phyloP scores from a whole-genome alignment of 225 moss, liverwort and hornwort species.

The Pseudoscleropodium purum region DNA sequence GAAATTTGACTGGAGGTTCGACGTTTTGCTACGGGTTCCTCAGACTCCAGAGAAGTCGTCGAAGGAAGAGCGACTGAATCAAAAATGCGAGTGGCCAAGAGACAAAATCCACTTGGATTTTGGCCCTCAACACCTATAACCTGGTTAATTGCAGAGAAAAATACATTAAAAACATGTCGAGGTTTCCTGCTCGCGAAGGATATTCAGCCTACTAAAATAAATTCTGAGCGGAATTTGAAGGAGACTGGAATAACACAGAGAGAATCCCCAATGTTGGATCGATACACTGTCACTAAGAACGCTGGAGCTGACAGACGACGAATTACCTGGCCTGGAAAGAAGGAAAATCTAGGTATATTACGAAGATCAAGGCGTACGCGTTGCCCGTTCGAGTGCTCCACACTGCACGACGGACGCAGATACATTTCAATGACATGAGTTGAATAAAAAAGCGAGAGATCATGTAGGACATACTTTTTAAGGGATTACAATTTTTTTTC shows the following conservation, averaged over 20 bases:
- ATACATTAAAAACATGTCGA: background rate
- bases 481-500: background rate
- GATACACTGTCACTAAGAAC: background rate
- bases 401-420: constrained; percentile 31
- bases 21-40: constrained; percentile 62
- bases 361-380: constrained; percentile 82
- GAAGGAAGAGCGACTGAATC: constrained; percentile 31
- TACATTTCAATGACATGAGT: background rate
- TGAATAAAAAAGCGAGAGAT: background rate
- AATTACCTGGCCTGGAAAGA: constrained; percentile 93
- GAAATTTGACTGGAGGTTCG: constrained; percentile 14
- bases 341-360: constrained; percentile 52
- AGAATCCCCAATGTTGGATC: background rate
- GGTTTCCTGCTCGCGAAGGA: background rate
- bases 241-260: background rate
- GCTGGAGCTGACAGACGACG: background rate
- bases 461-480: background rate
- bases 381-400: constrained; percentile 65
- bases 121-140: constrained; percentile 73
- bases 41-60: constrained; percentile 8
- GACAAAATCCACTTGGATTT: constrained; percentile 84
- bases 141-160: constrained; percentile 16
- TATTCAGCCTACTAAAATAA: background rate
- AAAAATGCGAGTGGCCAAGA: constrained; percentile 64
- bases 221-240: background rate